Base-by-base conservation (phyloP, 169 alveolate species). In the Perkinsus olseni region DNA sequence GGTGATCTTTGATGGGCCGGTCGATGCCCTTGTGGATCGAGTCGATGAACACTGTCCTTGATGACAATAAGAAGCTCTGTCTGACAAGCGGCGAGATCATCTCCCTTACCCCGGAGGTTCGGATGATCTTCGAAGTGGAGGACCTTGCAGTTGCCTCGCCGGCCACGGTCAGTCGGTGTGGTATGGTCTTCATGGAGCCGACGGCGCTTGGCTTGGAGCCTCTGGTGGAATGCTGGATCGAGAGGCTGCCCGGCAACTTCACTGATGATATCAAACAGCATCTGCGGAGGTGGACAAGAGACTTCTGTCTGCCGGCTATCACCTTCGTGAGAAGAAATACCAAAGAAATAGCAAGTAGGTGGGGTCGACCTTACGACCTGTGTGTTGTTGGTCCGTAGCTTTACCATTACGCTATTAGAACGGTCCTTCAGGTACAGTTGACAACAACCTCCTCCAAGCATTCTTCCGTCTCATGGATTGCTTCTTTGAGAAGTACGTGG, bases 181-280 rank as follows among this genome's bases (percentile, higher is more conserved):
- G 99, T 95, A 98, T 98, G 97, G 98, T 98, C 90, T 98, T 97
- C 94, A 97, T 98, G 99, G 99, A 98, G 92, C 99, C 99, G 1
- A 97, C 95, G 39, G 97, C 98, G 36, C 93, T 98, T 21, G 98
- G 98, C 38, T 92, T 96, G 51, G 94, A 95, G 95, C 98, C 98
- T 0, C 94, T 97, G 91, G 94, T 97, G 34, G 95, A 95, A 92
- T 95, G 97, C n/a, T 98, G 98, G 98, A 92, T 97, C 48, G 96
- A 96, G 74, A 94, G 96, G n/a, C 39, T 96, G 24, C 98, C 98
- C 39, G 96, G 97, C 11, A 95, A 95, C 91, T 94, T 94, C 74
- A 91, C 92, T 50, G 94, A 74, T 31, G 37, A 74, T 38, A 94
- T 50, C 48, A 93, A 91, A 36, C 45, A 94, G 39, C 96, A 94